A percentile compares a stretch with the other conserved stretches of the same genome.
Conservation (phyloP, 345 rosid species). For the Turritis glabra region DNA sequence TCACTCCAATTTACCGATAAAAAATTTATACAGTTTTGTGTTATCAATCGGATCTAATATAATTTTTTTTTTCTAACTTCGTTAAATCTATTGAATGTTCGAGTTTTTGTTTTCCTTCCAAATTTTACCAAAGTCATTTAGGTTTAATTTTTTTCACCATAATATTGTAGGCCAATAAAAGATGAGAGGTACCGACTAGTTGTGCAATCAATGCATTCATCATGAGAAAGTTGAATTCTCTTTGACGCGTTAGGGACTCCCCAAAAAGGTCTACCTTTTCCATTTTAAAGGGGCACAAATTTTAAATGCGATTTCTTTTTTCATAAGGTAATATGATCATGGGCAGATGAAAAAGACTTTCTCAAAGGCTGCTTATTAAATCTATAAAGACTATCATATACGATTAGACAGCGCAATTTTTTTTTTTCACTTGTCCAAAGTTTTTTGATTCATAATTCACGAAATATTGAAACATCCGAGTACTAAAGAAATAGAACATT, state of each 20-base stretch:
- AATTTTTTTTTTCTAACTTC: background rate
- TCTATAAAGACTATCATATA: background rate
- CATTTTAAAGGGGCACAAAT: constrained; percentile 4
- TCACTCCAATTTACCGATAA: too few species aligned
- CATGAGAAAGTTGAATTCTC: constrained; percentile 38
- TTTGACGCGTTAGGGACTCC: constrained; percentile 29
- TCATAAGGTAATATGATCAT: constrained; percentile 5
- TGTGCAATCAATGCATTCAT: constrained; percentile 37
- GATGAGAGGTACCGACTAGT: constrained; percentile 19
- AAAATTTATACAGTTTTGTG: too few species aligned
- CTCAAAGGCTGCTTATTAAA: background rate
- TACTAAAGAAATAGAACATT: background rate
- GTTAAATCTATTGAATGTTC: background rate
- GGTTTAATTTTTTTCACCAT: background rate
- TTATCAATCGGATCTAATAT: too few species aligned
- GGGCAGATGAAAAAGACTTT: constrained; percentile 7
- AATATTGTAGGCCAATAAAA: background rate
- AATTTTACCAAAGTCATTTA: background rate
- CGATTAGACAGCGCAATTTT: background rate
- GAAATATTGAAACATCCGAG: background rate
- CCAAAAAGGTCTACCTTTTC: constrained; percentile 17
- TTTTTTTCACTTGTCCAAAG: background rate
- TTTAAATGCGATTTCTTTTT: background rate
- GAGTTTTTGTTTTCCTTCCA: background rate
- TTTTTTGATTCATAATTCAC: background rate